phyloP scores from a whole-genome alignment of 1,284 basidiomycete species.

The Blastosporella zonata region DNA sequence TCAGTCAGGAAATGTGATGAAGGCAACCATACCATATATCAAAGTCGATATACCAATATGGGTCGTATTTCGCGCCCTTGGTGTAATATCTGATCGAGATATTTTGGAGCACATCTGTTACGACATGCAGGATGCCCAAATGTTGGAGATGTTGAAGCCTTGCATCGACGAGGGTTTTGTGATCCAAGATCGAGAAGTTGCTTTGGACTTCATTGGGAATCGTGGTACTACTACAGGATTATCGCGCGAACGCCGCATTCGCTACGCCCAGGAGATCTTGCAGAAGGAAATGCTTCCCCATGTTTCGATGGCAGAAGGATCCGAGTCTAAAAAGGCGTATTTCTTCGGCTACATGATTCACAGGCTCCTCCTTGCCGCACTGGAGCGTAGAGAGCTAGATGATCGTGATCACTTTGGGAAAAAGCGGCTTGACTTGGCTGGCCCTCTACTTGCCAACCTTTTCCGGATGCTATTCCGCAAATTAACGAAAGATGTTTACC shows the following conservation, averaged over 20 bases:
- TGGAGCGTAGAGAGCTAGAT: slow-evolving; percentile 94
- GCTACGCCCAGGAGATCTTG: slow-evolving; percentile 96
- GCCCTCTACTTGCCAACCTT: slow-evolving; percentile 90
- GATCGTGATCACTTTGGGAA: slow-evolving; percentile 99
- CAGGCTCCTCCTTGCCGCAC: slow-evolving; percentile 87
- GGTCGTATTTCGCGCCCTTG: slow-evolving; percentile 97
- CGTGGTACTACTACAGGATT: slow-evolving; percentile 95
- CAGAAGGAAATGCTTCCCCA: slow-evolving; percentile 99
- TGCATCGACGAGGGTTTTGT: slow-evolving; percentile 99
- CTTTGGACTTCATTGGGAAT: slow-evolving; percentile 97
- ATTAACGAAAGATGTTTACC: slow-evolving; percentile 95
- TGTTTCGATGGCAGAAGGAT: slow-evolving; percentile 94
- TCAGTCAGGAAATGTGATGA: slow-evolving; percentile 92
- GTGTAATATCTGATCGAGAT: slow-evolving; percentile 96
- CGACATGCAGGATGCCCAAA: slow-evolving; percentile 92
- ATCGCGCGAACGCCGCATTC: slow-evolving; percentile 87
- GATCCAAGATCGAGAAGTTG: slow-evolving; percentile 95
- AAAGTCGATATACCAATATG: slow-evolving; percentile 98
- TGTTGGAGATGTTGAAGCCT: slow-evolving; percentile 98
- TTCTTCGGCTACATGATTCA: slow-evolving; percentile 99
- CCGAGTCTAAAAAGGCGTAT: slow-evolving; percentile 98
- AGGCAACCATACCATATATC: slow-evolving; percentile 97
- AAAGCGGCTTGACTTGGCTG: slow-evolving; percentile 95
- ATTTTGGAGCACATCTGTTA: slow-evolving; percentile 99
- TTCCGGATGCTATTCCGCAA: slow-evolving; percentile 99